These are phyloP conservation scores for Hanseniaspora uvarum DNA, from an alignment of 1,139 yeast species.

Conservation along the genomic window DNA sequence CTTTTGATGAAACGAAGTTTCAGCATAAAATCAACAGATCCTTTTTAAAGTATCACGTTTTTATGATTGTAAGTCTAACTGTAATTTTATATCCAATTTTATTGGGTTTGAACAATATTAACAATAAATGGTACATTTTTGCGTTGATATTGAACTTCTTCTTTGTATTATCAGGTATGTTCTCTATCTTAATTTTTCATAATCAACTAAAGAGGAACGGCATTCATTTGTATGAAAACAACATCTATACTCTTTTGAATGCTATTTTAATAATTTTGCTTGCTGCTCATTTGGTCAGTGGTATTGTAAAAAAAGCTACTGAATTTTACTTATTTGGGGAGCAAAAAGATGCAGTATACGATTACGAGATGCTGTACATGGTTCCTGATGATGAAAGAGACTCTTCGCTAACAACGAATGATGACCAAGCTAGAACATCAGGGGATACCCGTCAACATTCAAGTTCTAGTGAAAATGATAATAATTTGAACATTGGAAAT, in stretches of 20 bases:
- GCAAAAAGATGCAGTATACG: constrained; percentile 16
- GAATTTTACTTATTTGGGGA: constrained; percentile 32
- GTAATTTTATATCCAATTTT: constrained; percentile 59
- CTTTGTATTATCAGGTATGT: constrained; percentile 41
- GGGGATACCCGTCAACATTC: constrained; percentile 11
- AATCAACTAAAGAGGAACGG: constrained; percentile 43
- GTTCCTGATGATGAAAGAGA: constrained; percentile 29
- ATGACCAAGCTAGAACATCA: constrained; percentile 20
- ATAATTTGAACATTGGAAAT: neutral
- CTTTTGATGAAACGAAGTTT: constrained; percentile 35
- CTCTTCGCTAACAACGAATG: constrained; percentile 25
- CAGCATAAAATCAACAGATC: constrained; percentile 33
- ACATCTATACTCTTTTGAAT: constrained; percentile 61
- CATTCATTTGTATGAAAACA: constrained; percentile 54
- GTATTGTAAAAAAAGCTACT: constrained; percentile 38
- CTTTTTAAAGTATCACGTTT: constrained; percentile 51
- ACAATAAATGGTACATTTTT: constrained; percentile 50
- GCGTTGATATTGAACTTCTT: constrained; percentile 44
- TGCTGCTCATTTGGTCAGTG: constrained; percentile 44
- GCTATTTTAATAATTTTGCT: constrained; percentile 47
- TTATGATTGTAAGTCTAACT: constrained; percentile 39
- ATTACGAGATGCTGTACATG: constrained; percentile 23
- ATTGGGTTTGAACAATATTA: constrained; percentile 52
- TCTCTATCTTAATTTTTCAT: constrained; percentile 52
- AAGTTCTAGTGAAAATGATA: neutral